A percentile compares a stretch with the other conserved stretches of the same genome.
Conservation (phyloP, 140 eudicot species). For the Erigeron philadelphicus region DNA sequence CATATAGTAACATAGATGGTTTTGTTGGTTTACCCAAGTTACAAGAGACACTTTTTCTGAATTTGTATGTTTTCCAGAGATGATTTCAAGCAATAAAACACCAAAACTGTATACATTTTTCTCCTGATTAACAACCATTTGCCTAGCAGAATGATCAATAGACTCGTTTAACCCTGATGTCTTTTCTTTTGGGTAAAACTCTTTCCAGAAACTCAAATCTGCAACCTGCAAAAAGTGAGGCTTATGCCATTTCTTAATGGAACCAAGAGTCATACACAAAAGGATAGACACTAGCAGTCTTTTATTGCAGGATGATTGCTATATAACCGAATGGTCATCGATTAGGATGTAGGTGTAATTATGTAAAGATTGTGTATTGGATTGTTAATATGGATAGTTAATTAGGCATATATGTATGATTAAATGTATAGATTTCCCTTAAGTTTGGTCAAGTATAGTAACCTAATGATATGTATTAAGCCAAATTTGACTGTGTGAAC, state of each 20-base stretch:
- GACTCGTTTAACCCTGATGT: conserved; percentile 28
- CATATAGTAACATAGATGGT: neutral
- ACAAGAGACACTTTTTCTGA: conserved; percentile 41
- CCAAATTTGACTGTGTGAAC: no score
- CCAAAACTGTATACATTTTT: conserved; percentile 59
- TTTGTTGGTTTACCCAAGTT: conserved; percentile 47
- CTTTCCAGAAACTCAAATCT: conserved; percentile 51
- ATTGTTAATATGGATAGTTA: no score
- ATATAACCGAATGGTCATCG: no score
- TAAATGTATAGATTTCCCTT: no score
- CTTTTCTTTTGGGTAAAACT: conserved; percentile 34
- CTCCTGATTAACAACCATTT: conserved; percentile 35
- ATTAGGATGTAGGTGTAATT: no score
- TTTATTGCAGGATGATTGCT: no score
- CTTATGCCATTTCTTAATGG: neutral
- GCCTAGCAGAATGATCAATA: conserved; percentile 9
- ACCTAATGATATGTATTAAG: no score
- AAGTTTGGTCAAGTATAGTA: no score
- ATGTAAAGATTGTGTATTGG: no score
- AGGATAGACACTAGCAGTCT: neutral
- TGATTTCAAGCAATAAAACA: conserved; percentile 60
- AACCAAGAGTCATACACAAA: neutral
- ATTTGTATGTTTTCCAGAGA: conserved; percentile 51
- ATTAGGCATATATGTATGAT: no score
- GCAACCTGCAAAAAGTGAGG: conserved; percentile 40